phyloP scores from a whole-genome alignment of 306 rosid species.

The Lupinus albus region DNA sequence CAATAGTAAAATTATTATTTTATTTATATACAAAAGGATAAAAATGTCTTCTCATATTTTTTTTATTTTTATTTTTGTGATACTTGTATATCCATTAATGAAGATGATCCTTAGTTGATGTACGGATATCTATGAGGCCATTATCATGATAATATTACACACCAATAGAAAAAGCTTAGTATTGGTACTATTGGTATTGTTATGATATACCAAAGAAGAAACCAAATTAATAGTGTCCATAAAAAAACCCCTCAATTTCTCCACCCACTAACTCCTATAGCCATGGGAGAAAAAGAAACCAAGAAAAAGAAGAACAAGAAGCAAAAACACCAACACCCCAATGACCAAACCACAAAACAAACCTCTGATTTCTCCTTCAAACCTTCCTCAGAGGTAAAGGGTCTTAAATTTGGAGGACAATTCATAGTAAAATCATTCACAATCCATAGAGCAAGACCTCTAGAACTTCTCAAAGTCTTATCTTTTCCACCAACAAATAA shows the following conservation, averaged over 20 bases:
- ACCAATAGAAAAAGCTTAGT: constrained; percentile 27
- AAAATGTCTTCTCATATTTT: too few relatives aligned
- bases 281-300: constrained; percentile 70
- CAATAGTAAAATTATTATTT: too few relatives aligned
- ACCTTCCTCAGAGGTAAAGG: constrained; percentile 83
- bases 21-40: too few relatives aligned
- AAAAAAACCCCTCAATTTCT: constrained; percentile 20
- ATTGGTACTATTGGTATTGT: constrained; percentile 40
- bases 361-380: constrained; percentile 90
- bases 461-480: constrained; percentile 73
- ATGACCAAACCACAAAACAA: constrained; percentile 68
- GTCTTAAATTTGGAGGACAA: constrained; percentile 90
- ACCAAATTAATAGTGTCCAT: constrained; percentile 29
- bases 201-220: constrained; percentile 40
- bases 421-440: constrained; percentile 94
- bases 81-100: too few relatives aligned
- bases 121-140: too few relatives aligned
- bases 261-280: background rate
- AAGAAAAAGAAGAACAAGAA: constrained; percentile 73
- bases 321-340: constrained; percentile 89
- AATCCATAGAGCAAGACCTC: constrained; percentile 73
- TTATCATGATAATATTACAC: too few relatives aligned
- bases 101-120: too few relatives aligned
- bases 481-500: constrained; percentile 68
- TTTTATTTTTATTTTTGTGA: too few relatives aligned